Conservation (phyloP, 2,329 filamentous ascomycete species). For the Diaporthe citrichinensis region DNA sequence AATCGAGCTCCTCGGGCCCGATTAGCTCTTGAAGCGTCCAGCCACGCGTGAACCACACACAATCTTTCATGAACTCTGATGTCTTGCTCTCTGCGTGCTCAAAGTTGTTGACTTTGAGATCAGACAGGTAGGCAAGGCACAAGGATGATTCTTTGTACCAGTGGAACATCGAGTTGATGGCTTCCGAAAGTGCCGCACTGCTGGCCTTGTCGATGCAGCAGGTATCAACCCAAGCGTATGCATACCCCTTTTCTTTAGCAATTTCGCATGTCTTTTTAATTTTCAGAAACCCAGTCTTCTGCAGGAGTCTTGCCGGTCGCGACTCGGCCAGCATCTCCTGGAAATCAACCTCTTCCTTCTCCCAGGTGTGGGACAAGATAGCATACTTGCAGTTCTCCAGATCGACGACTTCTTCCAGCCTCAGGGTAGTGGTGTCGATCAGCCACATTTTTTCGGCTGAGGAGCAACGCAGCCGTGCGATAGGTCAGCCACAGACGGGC, state of each 20-base stretch:
- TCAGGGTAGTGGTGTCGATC: slow-evolving; percentile 17
- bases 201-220: slow-evolving; percentile 41
- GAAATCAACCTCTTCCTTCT: slow-evolving; percentile 24
- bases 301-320: slow-evolving; percentile 4
- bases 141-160: slow-evolving; percentile 40
- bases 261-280: slow-evolving; percentile 32
- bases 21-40: slow-evolving; percentile 43
- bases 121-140: slow-evolving; percentile 41
- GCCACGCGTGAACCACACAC: slow-evolving; percentile 40
- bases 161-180: slow-evolving; percentile 43
- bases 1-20: slow-evolving; percentile 38
- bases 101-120: slow-evolving; percentile 32
- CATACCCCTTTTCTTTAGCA: slow-evolving; percentile 27
- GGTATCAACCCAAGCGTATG: slow-evolving; percentile 37
- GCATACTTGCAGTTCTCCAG: slow-evolving; percentile 32
- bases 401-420: slow-evolving; percentile 27
- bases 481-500: background rate
- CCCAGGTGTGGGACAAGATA: slow-evolving; percentile 35
- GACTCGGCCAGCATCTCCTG: slow-evolving; percentile 29
- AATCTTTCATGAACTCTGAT: slow-evolving; percentile 34
- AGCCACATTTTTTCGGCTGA: slow-evolving; percentile 21
- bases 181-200: slow-evolving; percentile 40
- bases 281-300: slow-evolving; percentile 25
- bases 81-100: slow-evolving; percentile 26
- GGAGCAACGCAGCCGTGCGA: background rate